A percentile compares a stretch with the other conserved stretches of the same genome.
Evolutionary conservation across 1,284 basidiomycete species (phyloP).

Genomic region (Apiotrichum sp.): DNA sequence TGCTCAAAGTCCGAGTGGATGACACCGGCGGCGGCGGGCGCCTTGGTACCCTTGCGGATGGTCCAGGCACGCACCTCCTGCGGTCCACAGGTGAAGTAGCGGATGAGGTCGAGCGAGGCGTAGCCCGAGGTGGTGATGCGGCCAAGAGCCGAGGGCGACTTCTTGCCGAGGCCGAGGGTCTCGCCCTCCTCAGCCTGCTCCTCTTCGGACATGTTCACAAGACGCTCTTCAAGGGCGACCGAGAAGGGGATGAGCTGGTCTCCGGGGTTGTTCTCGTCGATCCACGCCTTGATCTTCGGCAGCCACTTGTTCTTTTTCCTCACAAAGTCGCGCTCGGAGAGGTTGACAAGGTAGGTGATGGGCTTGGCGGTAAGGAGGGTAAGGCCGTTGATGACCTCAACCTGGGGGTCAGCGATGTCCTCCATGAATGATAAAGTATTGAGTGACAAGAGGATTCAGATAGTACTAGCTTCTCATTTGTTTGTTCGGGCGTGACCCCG

Average conservation of each 20-base stretch:
- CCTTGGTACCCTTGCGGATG: constrained; percentile 86
- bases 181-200: constrained; percentile 75
- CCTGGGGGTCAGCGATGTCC: constrained; percentile 52
- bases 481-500: constrained; percentile 62
- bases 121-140: constrained; percentile 95
- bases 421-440: not conserved
- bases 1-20: constrained; percentile 71
- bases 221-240: constrained; percentile 88
- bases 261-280: constrained; percentile 93
- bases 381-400: constrained; percentile 91
- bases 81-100: constrained; percentile 95
- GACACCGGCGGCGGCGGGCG: constrained; percentile 95
- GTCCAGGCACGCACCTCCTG: constrained; percentile 98
- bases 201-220: constrained; percentile 59
- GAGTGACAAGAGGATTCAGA: constrained; percentile 13
- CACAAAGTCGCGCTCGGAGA: constrained; percentile 90
- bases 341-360: constrained; percentile 96
- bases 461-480: constrained; percentile 50
- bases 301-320: constrained; percentile 99
- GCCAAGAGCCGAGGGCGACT: constrained; percentile 59
- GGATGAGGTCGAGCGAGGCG: constrained; percentile 78
- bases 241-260: constrained; percentile 96
- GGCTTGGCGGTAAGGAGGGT: constrained; percentile 93
- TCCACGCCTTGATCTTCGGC: constrained; percentile 97
- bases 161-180: constrained; percentile 43